Conservation (phyloP, 257 asterid species). For the Petunia axillaris region DNA sequence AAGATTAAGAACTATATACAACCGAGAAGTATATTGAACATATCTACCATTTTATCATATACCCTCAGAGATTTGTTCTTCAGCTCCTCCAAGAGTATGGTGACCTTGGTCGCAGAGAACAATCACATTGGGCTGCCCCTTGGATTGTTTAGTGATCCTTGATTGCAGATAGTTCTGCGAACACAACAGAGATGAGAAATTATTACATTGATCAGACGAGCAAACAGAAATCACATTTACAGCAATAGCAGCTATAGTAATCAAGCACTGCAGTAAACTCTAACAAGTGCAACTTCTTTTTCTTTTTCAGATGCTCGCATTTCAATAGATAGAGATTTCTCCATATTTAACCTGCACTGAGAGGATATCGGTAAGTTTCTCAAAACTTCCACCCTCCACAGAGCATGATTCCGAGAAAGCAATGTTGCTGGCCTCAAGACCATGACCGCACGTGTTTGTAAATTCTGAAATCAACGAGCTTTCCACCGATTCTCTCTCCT, state of each 20-base stretch:
- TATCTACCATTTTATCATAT: conserved; percentile 27
- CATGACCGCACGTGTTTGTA: conserved; percentile 65
- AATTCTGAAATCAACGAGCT: conserved; percentile 76
- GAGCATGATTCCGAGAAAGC: conserved; percentile 74
- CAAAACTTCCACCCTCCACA: conserved; percentile 62
- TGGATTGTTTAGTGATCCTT: conserved; percentile 51
- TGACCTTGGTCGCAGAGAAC: conserved; percentile 70
- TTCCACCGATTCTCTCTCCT: conserved; percentile 63
- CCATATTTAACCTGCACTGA: conserved; percentile 67
- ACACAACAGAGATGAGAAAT: conserved; percentile 25
- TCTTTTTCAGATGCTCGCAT: background rate
- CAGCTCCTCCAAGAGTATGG: conserved; percentile 41
- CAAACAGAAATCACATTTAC: conserved; percentile 4
- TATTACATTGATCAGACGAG: conserved; percentile 23
- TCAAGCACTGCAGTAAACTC: conserved; percentile 2
- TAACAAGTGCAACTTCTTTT: background rate
- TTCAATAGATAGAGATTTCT: background rate
- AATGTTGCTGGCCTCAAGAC: conserved; percentile 48
- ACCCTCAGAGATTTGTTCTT: conserved; percentile 66
- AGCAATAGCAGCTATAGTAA: conserved; percentile 1
- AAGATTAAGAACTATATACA: conserved; percentile 32
- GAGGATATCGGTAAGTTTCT: conserved; percentile 58
- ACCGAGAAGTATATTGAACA: conserved; percentile 25
- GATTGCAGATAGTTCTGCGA: conserved; percentile 72
- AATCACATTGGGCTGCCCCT: conserved; percentile 61